Conservation (phyloP, 805 yeast species). For the Zygoascus bituminiphila region DNA sequence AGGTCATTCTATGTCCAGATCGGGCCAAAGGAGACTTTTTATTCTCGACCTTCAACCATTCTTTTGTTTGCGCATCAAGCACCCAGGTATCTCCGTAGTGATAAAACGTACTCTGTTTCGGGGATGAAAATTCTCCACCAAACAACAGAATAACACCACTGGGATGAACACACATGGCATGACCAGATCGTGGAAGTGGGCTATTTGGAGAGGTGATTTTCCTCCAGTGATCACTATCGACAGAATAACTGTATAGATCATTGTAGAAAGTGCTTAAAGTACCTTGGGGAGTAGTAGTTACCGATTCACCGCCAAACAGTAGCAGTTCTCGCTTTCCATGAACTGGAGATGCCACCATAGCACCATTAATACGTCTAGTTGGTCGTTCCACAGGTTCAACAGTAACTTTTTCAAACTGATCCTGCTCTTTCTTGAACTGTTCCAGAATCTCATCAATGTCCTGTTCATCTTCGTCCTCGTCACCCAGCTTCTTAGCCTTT, state of each 20-base stretch:
- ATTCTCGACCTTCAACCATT: constrained; percentile 81
- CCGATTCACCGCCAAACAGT: constrained; percentile 85
- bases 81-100: constrained; percentile 97
- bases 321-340: constrained; percentile 72
- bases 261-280: constrained; percentile 61
- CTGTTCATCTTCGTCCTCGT: constrained; percentile 75
- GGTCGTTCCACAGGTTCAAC: constrained; percentile 56
- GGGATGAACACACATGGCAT: constrained; percentile 89
- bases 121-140: constrained; percentile 97
- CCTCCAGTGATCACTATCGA: constrained; percentile 78
- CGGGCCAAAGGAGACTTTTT: constrained; percentile 69
- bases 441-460: constrained; percentile 79
- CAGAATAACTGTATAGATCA: constrained; percentile 64
- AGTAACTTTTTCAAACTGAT: constrained; percentile 61
- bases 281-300: constrained; percentile 30
- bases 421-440: constrained; percentile 73
- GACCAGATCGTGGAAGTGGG: constrained; percentile 90
- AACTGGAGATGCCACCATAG: constrained; percentile 66
- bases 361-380: constrained; percentile 58
- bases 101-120: constrained; percentile 90
- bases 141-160: constrained; percentile 77
- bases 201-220: constrained; percentile 69
- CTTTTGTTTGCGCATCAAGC: constrained; percentile 71
- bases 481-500: constrained; percentile 63
- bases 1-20: constrained; percentile 85